Base-by-base conservation (phyloP, 2,329 filamentous ascomycete species). In the Pseudogymnoascus sp. region DNA sequence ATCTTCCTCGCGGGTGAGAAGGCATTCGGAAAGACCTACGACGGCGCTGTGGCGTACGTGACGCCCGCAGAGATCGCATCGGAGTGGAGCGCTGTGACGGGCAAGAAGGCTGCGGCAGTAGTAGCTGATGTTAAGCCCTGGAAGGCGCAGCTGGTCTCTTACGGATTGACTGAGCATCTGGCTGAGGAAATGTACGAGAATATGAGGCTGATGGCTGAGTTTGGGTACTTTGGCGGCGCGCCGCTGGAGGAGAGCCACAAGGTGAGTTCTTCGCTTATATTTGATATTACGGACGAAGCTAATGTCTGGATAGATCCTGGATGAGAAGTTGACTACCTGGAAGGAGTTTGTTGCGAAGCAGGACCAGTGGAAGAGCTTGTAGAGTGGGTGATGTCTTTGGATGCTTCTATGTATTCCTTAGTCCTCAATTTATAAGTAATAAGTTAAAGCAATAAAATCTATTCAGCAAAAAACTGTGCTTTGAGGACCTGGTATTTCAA, bases 111-210 rank as follows among this genome's bases (percentile, higher is more conserved):
- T 1, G 64, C 63, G 8, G 75, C 68, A 66, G 63, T 68, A 25
- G 68, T 77, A 66, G 59, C 77, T 40, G 70, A 77, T 3, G 72
- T 74, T 15, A 75, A 76, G 7, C 69, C 68, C n/a, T 83, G 76
- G 69, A 75, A 75, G 64, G 68, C 67, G 6, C 70, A 69, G 25
- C 61, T 78, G 63, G 70, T 63, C n/a, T 59, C 67, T 12, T 60
- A 60, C n/a, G 75, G 76, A 6, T 59, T 75, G 65, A 75, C 77
- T 1, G 74, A 76, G 8, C 71, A 73, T 25, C 72, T 73, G 66
- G 74, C 75, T 18, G 73, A 80, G 62, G 82, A 85, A 69, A 62
- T 84, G 68, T 71, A 79, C 35, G 78, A 84, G 70, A 85, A 82
- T 64, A 78, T 82, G 70, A 71, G 77, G 40, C 72, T 85, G 55